phyloP scores from a whole-genome alignment of 73 alveolate genomes.

The Blepharisma japonicum region DNA sequence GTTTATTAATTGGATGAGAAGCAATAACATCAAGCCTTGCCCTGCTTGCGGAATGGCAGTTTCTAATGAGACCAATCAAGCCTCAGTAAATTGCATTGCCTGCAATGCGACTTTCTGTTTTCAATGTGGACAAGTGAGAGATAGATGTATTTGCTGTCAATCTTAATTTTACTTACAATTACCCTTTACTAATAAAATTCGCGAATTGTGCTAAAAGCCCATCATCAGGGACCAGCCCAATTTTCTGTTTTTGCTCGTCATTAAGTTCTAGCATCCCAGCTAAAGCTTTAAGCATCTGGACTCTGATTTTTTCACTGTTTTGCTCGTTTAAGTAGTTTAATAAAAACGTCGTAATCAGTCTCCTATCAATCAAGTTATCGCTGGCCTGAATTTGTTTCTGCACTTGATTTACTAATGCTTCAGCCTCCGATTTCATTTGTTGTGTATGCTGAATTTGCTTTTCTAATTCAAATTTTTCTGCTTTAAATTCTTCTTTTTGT shows the following conservation, averaged over 20 bases:
- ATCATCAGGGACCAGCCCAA: constrained; percentile 25
- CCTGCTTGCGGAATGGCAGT: too few relatives aligned
- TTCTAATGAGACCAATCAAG: too few relatives aligned
- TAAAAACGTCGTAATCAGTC: constrained; percentile 18
- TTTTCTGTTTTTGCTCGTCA: constrained; percentile 8
- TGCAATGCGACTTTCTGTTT: too few relatives aligned
- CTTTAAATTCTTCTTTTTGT: not conserved
- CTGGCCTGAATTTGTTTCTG: not conserved
- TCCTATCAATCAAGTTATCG: constrained; percentile 20
- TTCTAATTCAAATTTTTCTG: not conserved
- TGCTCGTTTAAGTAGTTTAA: constrained; percentile 5
- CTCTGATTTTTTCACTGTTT: constrained; percentile 9
- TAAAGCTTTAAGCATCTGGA: constrained; percentile 31
- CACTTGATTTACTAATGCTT: constrained; percentile 8
- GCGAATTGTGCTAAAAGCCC: constrained; percentile 29
- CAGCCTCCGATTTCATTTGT: constrained; percentile 5
- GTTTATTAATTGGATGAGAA: too few relatives aligned
- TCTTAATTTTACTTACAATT: not conserved
- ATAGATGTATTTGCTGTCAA: too few relatives aligned
- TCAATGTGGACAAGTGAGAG: too few relatives aligned
- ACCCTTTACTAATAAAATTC: constrained; percentile 12
- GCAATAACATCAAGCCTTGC: too few relatives aligned
- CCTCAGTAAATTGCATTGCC: too few relatives aligned
- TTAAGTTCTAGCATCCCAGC: constrained; percentile 28
- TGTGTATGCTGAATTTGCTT: constrained; percentile 1